Base-by-base conservation (phyloP, 202 grass and related monocot genomes). In the Dendrocalamus latiflorus region DNA sequence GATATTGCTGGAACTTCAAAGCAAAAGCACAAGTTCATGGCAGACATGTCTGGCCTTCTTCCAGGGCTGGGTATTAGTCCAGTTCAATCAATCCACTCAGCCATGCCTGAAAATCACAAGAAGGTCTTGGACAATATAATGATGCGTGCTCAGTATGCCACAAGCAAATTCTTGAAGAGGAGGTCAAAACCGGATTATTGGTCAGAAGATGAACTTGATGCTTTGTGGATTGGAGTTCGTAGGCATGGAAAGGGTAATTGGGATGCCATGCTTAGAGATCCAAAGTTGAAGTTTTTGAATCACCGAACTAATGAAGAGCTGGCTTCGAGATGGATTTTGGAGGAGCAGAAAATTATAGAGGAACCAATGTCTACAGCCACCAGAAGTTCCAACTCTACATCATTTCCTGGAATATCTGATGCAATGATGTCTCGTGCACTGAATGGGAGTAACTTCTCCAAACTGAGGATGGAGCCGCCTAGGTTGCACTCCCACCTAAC, bases 191-290 rank as follows among this genome's bases (percentile, higher is more conserved):
- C 72, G 74, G 91, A 96, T 78, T 83, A 86, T 84, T 99, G 97
- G 97, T 94, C 97, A 64, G 96, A 99, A 90, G 96, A 99, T 81
- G 93, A 99, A 78, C 87, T 99, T 70, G 96, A 99, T 83, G 88
- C 89, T 89, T 84, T 99, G 80, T 99, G 96, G 96, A 96, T 99
- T 78, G 93, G 96, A 78, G 96, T 99, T 68, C 91, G 96, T 81
- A 93, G 96, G 76, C 93, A 99, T 84, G 96, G 93, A 83, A 89
- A 84, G 79, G 96, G 96, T 85, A 99, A 92, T 77, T 99, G 96
- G 96, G 96, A 94, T 75, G 81, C 77, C 63, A 99, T 99, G 97
- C 93, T 96, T 64, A 82, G 87, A 83, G 97, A 99, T 93, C 91
- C 91, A 56, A 96, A 89, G 63, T 69, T 99, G 65, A 92, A 86